Conservation (phyloP, 2,329 filamentous ascomycete genomes). For the Neonectria magnoliae region DNA sequence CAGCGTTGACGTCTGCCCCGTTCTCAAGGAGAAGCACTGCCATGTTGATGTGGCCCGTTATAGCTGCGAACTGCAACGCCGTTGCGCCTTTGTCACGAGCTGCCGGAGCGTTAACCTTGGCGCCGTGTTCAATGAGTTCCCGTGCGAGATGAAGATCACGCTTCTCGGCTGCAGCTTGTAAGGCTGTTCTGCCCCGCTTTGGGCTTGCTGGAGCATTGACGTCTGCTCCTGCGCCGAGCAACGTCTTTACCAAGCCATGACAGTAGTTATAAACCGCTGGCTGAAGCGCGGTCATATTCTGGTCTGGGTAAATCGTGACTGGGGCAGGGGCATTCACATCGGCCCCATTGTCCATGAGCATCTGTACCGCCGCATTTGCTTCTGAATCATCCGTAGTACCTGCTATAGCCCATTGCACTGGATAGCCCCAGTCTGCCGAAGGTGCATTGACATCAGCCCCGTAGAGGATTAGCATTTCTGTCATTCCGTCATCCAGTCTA, state of each 20-base stretch:
- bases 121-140: slow-evolving; percentile 48
- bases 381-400: not conserved
- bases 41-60: not conserved
- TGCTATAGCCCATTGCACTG: not conserved
- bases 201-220: slow-evolving; percentile 38
- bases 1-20: not conserved
- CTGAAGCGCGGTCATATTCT: slow-evolving; percentile 25
- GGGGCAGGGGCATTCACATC: slow-evolving; percentile 3
- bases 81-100: rapidly evolving
- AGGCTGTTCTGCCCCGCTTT: slow-evolving; percentile 8
- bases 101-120: slow-evolving; percentile 46
- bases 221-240: slow-evolving; percentile 45
- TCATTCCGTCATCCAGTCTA: not conserved
- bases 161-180: slow-evolving; percentile 33
- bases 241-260: slow-evolving; percentile 34
- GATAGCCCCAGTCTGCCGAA: not conserved
- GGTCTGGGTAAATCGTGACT: too few species aligned
- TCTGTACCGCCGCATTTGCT: not conserved
- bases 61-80: slow-evolving; percentile 4
- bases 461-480: not conserved
- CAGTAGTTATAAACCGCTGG: slow-evolving; percentile 13
- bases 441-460: slow-evolving; percentile 34
- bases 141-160: slow-evolving; percentile 32
- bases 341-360: slow-evolving; percentile 31
- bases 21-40: slow-evolving; percentile 4